These are phyloP conservation scores for Solanum hybrid DNA, from an alignment of 305 asterid genomes.

Conservation along the genomic window DNA sequence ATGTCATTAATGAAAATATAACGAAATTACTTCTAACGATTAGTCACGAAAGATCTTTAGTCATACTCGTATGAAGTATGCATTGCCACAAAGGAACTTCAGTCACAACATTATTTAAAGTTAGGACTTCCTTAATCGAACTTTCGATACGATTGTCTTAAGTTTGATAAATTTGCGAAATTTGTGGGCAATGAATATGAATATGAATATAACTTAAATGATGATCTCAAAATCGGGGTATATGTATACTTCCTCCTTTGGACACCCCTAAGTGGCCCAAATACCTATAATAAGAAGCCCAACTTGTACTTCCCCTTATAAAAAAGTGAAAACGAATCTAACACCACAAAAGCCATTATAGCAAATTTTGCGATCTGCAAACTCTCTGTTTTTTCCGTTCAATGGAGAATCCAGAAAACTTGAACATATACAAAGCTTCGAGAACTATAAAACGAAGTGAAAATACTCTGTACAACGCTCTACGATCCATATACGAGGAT, in stretches of 20 bases:
- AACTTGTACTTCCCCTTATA: neutral
- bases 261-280: neutral
- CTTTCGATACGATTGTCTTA: too few species aligned
- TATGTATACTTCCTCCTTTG: neutral
- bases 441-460: conserved; percentile 69
- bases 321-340: too few species aligned
- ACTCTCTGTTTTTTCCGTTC: neutral
- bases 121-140: too few species aligned
- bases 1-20: neutral
- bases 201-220: neutral
- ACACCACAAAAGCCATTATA: neutral
- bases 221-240: neutral
- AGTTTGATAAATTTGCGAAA: too few species aligned
- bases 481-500: conserved; percentile 91
- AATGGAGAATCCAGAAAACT: conserved; percentile 6
- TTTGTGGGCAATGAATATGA: too few species aligned
- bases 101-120: too few species aligned
- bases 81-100: too few species aligned
- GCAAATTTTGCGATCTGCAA: neutral
- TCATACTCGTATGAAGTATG: too few species aligned
- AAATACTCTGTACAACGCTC: conserved; percentile 67
- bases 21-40: neutral
- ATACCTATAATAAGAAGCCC: neutral
- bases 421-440: conserved; percentile 59
- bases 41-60: too few species aligned